These are phyloP conservation scores for Cephaloascus fragrans DNA, from an alignment of 805 yeast species.

Conservation along the genomic window DNA sequence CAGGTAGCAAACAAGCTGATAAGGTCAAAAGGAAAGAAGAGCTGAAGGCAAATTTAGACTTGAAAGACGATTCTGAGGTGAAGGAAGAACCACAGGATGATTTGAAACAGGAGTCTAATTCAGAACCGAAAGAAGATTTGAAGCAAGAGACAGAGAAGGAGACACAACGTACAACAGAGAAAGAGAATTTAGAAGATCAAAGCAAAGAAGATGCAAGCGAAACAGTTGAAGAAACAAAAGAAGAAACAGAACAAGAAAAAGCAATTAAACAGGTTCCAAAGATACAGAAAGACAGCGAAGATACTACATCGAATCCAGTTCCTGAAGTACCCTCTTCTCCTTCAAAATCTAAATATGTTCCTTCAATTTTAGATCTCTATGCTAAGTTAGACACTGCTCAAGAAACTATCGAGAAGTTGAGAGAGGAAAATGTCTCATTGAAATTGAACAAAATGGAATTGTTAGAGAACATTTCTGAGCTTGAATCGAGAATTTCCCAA, in stretches of 20 bases:
- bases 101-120: too few relatives aligned
- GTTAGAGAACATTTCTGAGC: constrained; percentile 7
- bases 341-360: neutral
- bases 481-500: constrained; percentile 2
- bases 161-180: constrained; percentile 1
- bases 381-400: constrained; percentile 11
- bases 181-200: constrained; percentile 1
- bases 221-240: constrained; percentile 6
- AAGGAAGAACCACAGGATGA: constrained; percentile 6
- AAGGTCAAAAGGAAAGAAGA: constrained; percentile 5
- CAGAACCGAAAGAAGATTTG: constrained; percentile 2
- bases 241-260: constrained; percentile 1
- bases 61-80: constrained; percentile 5
- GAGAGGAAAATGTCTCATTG: constrained; percentile 18
- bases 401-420: constrained; percentile 23
- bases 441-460: constrained; percentile 24
- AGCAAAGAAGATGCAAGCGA: constrained; percentile 4
- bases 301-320: too few relatives aligned
- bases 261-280: constrained; percentile 4
- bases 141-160: constrained; percentile 3
- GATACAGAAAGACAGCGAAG: constrained; percentile 4
- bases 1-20: constrained; percentile 4
- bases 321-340: neutral
- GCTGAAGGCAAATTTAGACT: constrained; percentile 2
- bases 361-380: constrained; percentile 2